Evolutionary conservation across 2,329 filamentous ascomycete genomes (phyloP).

Genomic region (Drechslera avenae): DNA sequence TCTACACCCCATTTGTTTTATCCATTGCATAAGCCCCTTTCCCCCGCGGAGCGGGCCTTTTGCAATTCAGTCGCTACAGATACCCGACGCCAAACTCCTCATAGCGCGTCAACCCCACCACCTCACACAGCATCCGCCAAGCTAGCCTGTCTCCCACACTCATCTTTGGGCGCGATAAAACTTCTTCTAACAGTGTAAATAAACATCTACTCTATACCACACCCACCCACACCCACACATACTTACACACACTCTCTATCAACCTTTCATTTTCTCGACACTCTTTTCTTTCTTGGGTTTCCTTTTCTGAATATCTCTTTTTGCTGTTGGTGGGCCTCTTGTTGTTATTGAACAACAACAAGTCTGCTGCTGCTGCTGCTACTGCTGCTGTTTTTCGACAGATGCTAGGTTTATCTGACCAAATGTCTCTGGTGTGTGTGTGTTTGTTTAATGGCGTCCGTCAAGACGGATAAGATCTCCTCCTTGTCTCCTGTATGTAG

Average conservation of each 20-base stretch:
- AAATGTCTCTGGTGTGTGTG: conserved; percentile 4
- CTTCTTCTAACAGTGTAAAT: conserved; percentile 2
- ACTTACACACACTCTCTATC: neutral
- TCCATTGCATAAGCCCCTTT: conserved; percentile 6
- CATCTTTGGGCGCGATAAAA: conserved; percentile 1
- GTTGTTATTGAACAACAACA: conserved; percentile 9
- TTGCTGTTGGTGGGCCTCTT: neutral
- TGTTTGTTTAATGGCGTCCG: conserved; percentile 6
- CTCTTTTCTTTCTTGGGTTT: conserved; percentile 3
- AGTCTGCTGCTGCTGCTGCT: neutral
- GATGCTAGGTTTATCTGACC: no score
- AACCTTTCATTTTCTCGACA: conserved; percentile 4
- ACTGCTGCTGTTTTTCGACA: no score
- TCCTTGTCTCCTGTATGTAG: conserved; percentile 2
- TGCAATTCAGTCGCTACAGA: conserved; percentile 43
- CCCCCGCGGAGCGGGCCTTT: conserved; percentile 24
- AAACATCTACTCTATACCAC: conserved; percentile 1
- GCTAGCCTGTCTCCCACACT: neutral
- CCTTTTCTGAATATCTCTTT: neutral
- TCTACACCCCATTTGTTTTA: conserved; percentile 11
- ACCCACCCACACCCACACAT: neutral
- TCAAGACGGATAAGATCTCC: conserved; percentile 10
- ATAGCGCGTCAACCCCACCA: conserved; percentile 8
- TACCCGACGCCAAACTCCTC: conserved; percentile 39
- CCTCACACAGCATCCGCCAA: neutral